Evolutionary conservation across 192 early-diverging fungal genomes (phyloP), one percentile per base, ranked within the genome.

Genomic region (Tieghemiomyces parasiticus): DNA sequence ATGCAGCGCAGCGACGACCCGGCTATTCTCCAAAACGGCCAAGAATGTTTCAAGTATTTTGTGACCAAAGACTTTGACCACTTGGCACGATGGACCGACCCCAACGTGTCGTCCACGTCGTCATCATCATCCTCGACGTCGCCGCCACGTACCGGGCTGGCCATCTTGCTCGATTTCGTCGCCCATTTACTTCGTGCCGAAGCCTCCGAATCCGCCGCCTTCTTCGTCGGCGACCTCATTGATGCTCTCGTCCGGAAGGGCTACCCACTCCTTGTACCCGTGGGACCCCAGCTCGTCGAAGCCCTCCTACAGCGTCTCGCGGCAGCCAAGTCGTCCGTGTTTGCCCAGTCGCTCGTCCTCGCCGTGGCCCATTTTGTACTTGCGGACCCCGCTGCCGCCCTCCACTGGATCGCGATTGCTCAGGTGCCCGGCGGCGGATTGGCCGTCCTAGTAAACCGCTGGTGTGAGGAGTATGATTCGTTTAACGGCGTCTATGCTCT

Each of bases 141-240:
- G n/a, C n/a, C n/a, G n/a, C n/a, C n/a, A n/a, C 54, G 54, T 20
- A 33, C 31, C 20, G 95, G 95, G 1, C 63, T 98, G 28, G 89
- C 87, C 50, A 80, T 82, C 63, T 74, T 90, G 28, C 77, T 98
- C 22, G 78, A 85, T 24, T 83, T 92, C 65, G 77, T 95, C 26
- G 87, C 83, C 35, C 81, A 83, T 44, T 66, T 95, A 31, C 63
- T 95, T 64, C 75, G 79, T 28, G 91, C 92, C 34, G 65, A 73
- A 2, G 74, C 80, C 29, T 79, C 78, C 30, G 92, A 98, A 66
- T 89, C 86, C 0, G 81, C 85, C 0, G 79, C 87, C 0, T 67
- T 92, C 26, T 93, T 93, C 76, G 82, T 96, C 26, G 93, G 93
- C n/a, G 88, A 90, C 61, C 67, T 96, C 38, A 83, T 91, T 33